Evolutionary conservation across 768 basidiomycete genomes (phyloP).

Genomic region (Lyophyllum semitale): DNA sequence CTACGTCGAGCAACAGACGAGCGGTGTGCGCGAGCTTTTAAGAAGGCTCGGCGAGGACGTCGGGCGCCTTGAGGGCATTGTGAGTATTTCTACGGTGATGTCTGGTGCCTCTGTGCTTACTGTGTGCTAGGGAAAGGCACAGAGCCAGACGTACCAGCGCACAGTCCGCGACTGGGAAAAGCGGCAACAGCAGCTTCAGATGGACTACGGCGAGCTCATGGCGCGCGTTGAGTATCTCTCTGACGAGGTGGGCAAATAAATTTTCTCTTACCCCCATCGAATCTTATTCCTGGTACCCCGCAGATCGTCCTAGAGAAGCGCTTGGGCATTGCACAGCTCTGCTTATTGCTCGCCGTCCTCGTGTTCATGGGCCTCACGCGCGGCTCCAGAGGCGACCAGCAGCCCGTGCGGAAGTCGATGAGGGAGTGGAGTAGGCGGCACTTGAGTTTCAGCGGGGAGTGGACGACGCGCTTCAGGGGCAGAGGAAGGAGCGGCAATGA

Average conservation of each 20-base stretch:
- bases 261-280: constrained; percentile 1
- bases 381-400: constrained; percentile 52
- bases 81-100: constrained; percentile 35
- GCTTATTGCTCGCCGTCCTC: constrained; percentile 79
- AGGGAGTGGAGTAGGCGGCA: constrained; percentile 60
- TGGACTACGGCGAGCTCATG: constrained; percentile 71
- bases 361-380: constrained; percentile 87
- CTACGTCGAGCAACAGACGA: constrained; percentile 90
- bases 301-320: constrained; percentile 89
- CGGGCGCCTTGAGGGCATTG: constrained; percentile 73
- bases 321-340: constrained; percentile 84
- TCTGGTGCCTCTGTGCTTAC: background rate
- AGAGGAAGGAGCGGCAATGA: constrained; percentile 18
- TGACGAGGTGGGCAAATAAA: constrained; percentile 63
- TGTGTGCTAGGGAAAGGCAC: constrained; percentile 60
- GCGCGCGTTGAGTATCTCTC: constrained; percentile 72
- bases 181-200: constrained; percentile 65
- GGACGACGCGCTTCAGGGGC: constrained; percentile 40
- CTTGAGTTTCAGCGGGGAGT: constrained; percentile 57
- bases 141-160: constrained; percentile 66
- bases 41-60: constrained; percentile 76
- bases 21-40: constrained; percentile 73
- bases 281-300: background rate
- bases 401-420: constrained; percentile 29
- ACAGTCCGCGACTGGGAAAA: constrained; percentile 68